Conservation (phyloP, 1,284 basidiomycete genomes). For the Violaceomyces palustris region DNA sequence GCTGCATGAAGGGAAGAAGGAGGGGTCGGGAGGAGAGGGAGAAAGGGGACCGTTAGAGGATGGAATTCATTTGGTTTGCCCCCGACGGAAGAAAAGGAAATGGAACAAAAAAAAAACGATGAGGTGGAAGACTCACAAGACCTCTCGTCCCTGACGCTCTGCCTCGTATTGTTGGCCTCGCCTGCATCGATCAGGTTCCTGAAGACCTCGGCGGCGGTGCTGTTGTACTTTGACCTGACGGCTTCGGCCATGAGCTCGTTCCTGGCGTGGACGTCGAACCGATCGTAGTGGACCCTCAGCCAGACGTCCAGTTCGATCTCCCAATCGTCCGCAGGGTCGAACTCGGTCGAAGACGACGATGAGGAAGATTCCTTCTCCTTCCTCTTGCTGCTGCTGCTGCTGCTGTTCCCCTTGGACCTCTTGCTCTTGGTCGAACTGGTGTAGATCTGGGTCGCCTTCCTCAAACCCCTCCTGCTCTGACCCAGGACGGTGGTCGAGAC, state of each 20-base stretch:
- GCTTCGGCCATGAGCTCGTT: conserved; percentile 59
- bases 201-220: conserved; percentile 40
- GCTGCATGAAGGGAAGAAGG: too few species aligned
- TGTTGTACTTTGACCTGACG: conserved; percentile 43
- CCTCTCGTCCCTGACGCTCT: conserved; percentile 20
- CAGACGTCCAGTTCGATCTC: conserved; percentile 58
- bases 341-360: conserved; percentile 7
- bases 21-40: too few species aligned
- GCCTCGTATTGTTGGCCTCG: conserved; percentile 60
- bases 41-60: too few species aligned
- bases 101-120: too few species aligned
- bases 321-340: conserved; percentile 22
- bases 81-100: too few species aligned
- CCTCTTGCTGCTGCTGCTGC: conserved; percentile 19
- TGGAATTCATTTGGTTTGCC: too few species aligned
- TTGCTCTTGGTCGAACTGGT: conserved; percentile 9
- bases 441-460: too few species aligned
- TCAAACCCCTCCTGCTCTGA: too few species aligned
- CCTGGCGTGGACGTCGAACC: conserved; percentile 79
- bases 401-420: conserved; percentile 9
- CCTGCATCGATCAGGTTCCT: conserved; percentile 35
- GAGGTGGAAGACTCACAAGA: too few species aligned
- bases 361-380: conserved; percentile 15
- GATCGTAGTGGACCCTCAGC: conserved; percentile 81
- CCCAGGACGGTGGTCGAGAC: too few species aligned